These are phyloP conservation scores for Solanum infundibuliforme DNA, from an alignment of 257 asterid species.

Conservation along the genomic window DNA sequence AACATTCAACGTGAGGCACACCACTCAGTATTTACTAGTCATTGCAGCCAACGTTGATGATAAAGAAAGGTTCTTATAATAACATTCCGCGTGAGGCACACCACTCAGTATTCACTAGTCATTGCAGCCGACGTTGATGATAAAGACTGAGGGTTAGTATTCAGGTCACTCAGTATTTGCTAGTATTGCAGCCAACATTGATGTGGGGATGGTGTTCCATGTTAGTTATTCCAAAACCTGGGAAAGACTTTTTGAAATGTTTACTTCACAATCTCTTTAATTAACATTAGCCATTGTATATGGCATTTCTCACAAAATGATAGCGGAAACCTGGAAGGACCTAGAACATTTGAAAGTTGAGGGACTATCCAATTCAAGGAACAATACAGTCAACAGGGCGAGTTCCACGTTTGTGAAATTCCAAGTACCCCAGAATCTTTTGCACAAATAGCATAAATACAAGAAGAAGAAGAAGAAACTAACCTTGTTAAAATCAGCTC, in stretches of 20 bases:
- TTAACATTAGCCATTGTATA: neutral
- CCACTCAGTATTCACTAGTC: neutral
- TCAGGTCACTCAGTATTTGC: too few relatives aligned
- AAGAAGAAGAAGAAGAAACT: neutral
- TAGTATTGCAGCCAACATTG: too few relatives aligned
- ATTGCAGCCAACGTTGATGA: neutral
- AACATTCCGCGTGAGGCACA: neutral
- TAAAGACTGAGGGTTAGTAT: too few relatives aligned
- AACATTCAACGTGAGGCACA: neutral
- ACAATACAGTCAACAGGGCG: neutral
- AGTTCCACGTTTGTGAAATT: neutral
- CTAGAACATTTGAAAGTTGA: neutral
- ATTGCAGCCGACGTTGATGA: neutral
- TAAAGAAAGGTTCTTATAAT: neutral
- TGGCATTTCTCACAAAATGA: neutral
- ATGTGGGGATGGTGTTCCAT: neutral
- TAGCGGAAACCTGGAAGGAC: neutral
- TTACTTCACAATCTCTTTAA: neutral
- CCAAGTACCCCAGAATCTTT: neutral
- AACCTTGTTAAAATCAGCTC: constrained; percentile 89
- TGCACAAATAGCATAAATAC: neutral
- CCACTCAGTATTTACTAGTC: neutral
- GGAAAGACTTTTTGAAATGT: neutral
- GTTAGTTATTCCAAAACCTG: neutral
- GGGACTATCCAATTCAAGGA: neutral